Conservation (phyloP, 2,329 filamentous ascomycete species). For the Penicillium digitatum region DNA sequence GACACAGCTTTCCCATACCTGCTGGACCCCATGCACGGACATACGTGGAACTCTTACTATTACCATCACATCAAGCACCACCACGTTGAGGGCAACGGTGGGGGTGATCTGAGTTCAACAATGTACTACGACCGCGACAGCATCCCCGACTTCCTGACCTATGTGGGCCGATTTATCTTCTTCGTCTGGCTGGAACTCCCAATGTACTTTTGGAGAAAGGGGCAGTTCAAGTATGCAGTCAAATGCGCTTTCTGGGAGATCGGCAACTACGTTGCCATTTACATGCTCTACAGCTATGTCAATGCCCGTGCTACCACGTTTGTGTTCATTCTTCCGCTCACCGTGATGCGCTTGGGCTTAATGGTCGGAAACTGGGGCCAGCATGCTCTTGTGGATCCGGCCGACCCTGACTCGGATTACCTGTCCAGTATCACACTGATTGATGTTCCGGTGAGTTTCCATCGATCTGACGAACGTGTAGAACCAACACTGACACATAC, state of each 20-base stretch:
- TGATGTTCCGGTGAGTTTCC: constrained; percentile 65
- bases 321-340: constrained; percentile 63
- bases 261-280: constrained; percentile 52
- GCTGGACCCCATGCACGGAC: constrained; percentile 71
- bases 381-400: constrained; percentile 72
- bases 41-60: constrained; percentile 81
- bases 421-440: constrained; percentile 75
- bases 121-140: constrained; percentile 72
- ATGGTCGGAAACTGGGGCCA: constrained; percentile 86
- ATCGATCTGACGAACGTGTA: no score
- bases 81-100: constrained; percentile 76
- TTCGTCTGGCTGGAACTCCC: constrained; percentile 72
- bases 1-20: constrained; percentile 69
- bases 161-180: constrained; percentile 69
- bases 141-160: constrained; percentile 62
- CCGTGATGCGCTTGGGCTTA: constrained; percentile 63
- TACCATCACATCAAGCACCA: constrained; percentile 86
- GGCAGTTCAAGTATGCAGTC: constrained; percentile 52
- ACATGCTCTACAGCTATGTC: constrained; percentile 47
- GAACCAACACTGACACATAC: not conserved
- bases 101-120: constrained; percentile 70
- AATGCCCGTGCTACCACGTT: constrained; percentile 59
- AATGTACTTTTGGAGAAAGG: constrained; percentile 65
- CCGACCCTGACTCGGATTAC: constrained; percentile 72
- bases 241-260: constrained; percentile 61